phyloP scores from a whole-genome alignment of 2,329 filamentous ascomycete species.

The Phialocephala subalpina region DNA sequence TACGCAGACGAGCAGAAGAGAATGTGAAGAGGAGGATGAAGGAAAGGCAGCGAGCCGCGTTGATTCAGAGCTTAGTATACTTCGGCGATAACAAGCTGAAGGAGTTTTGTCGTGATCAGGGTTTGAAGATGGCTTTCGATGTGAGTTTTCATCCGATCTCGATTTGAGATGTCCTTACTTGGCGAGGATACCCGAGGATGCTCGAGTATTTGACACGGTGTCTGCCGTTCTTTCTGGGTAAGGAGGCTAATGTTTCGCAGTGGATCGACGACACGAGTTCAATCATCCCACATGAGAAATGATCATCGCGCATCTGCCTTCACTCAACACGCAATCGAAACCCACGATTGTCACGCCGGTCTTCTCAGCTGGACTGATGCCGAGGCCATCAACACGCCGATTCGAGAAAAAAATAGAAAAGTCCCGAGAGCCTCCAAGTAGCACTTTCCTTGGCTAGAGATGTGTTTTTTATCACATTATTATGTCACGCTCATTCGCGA shows the following conservation, averaged over 20 bases:
- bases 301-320: background rate
- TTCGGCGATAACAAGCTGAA: conserved; percentile 38
- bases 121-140: conserved; percentile 36
- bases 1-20: conserved; percentile 31
- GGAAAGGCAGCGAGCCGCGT: conserved; percentile 35
- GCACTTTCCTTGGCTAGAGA: background rate
- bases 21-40: conserved; percentile 37
- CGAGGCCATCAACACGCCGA: background rate
- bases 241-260: background rate
- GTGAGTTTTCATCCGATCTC: background rate
- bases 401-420: background rate
- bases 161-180: background rate
- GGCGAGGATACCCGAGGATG: background rate
- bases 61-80: conserved; percentile 40
- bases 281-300: conserved; percentile 7
- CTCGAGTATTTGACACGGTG: background rate
- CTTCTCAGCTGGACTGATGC: background rate
- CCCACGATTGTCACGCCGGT: background rate
- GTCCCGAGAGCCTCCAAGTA: background rate
- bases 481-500: background rate
- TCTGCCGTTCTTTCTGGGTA: background rate
- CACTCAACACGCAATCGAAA: background rate
- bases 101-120: conserved; percentile 34
- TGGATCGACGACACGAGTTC: conserved; percentile 8
- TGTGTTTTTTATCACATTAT: background rate